Evolutionary conservation across 2,329 filamentous ascomycete species (phyloP).

Genomic region (Trichophyton mentagrophytes): DNA sequence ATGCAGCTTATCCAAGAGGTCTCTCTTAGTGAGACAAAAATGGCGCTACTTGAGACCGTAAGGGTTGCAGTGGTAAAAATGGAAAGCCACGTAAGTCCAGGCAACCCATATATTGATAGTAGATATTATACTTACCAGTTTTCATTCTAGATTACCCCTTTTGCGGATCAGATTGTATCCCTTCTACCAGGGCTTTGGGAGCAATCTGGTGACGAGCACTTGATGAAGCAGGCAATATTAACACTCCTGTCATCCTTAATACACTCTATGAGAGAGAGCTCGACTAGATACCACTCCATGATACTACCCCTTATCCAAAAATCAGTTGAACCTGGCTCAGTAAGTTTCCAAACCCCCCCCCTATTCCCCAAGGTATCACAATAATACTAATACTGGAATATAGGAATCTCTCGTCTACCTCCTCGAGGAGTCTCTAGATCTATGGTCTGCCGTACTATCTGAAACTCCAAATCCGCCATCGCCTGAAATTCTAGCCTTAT

Average conservation of each 20-base stretch:
- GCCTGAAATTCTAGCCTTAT: conserved; percentile 49
- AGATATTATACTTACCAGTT: conserved; percentile 52
- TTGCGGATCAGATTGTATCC: conserved; percentile 67
- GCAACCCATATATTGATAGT: conserved; percentile 38
- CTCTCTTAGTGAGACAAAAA: conserved; percentile 74
- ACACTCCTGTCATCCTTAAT: conserved; percentile 74
- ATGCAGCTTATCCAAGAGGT: conserved; percentile 69
- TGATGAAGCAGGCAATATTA: conserved; percentile 88
- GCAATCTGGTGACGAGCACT: conserved; percentile 68
- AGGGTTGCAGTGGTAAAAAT: conserved; percentile 67
- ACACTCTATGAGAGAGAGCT: conserved; percentile 68
- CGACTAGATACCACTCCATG: conserved; percentile 62
- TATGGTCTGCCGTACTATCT: conserved; percentile 66
- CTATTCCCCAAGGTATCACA: background rate
- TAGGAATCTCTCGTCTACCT: conserved; percentile 61
- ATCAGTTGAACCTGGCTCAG: conserved; percentile 63
- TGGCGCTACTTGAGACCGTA: conserved; percentile 79
- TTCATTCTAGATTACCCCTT: conserved; percentile 47
- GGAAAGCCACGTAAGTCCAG: conserved; percentile 52
- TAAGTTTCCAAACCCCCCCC: conserved; percentile 25
- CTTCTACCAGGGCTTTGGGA: conserved; percentile 76
- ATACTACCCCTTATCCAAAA: conserved; percentile 73
- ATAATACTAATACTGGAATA: background rate
- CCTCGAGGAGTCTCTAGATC: conserved; percentile 78
- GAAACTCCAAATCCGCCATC: conserved; percentile 51